Evolutionary conservation across 805 yeast species (phyloP).

Genomic region (Metschnikowia cerradonensis): DNA sequence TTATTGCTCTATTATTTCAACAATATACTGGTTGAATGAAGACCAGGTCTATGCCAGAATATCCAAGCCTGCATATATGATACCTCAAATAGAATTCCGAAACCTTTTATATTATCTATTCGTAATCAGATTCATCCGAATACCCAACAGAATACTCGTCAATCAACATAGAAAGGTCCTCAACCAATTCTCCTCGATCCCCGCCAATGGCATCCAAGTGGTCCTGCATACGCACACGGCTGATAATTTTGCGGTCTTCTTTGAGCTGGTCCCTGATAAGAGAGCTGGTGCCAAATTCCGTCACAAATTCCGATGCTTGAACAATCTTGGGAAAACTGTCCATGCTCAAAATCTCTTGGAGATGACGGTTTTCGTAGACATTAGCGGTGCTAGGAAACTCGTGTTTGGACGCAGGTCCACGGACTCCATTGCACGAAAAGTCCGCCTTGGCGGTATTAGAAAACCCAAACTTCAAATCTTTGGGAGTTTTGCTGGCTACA

Average conservation of each 20-base stretch:
- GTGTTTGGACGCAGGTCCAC: neutral
- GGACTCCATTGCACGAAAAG: neutral
- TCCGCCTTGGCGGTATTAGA: neutral
- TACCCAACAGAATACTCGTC: conserved; percentile 51
- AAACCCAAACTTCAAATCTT: neutral
- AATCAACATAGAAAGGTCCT: conserved; percentile 42
- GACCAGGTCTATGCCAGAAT: no score
- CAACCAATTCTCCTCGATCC: conserved; percentile 52
- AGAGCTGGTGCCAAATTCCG: conserved; percentile 26
- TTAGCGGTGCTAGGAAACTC: neutral
- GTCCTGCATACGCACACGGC: conserved; percentile 16
- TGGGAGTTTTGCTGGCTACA: neutral
- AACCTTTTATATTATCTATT: neutral
- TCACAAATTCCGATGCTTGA: conserved; percentile 5
- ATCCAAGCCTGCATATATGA: no score
- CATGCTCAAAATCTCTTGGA: conserved; percentile 21
- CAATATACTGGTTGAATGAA: no score
- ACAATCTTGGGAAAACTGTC: conserved; percentile 31
- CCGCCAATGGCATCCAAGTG: conserved; percentile 31
- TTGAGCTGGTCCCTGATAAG: conserved; percentile 26
- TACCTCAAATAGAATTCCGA: no score
- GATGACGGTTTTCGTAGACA: conserved; percentile 10
- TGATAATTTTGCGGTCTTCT: conserved; percentile 18
- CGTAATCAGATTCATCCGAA: conserved; percentile 22
- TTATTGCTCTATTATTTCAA: no score